Evolutionary conservation across 2,329 filamentous ascomycete species (phyloP), one percentile per base, ranked within the genome.

Genomic region (Rhynchosporium graminicola): DNA sequence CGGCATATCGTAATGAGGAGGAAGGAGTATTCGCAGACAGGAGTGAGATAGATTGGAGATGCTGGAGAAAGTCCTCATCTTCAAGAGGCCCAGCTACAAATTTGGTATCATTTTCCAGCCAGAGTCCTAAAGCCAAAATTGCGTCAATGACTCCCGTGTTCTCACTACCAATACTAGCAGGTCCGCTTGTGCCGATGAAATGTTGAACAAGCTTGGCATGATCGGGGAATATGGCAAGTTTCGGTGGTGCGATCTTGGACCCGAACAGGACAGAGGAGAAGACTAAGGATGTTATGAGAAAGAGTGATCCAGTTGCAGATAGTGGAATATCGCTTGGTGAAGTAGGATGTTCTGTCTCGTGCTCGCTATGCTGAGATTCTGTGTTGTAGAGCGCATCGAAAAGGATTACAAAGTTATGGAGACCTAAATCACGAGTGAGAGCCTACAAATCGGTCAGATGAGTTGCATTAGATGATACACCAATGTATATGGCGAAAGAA

Each of bases 261-360:
- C 83, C 80, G 68, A 89, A 89, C 4, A 88, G 76, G 20, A 85
- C 80, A 0, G 83, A 80, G 0, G 86, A 84, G 68, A 88, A 87
- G 47, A 87, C 77, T 76, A 82, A 85, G 72, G 87, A 88, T 7
- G 83, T 82, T 15, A 85, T 76, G 42, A 89, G 76, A 65, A 83
- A 86, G 12, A 87, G 75, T 29, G 82, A 78, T 3, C 87, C 87
- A 4, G 82, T 81, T 0, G 82, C 82, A 0, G 86, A 87, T 2
- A 88, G 77, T 50, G 80, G 78, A 52, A 88, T 82, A 12, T 81
- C 79, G 13, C 81, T 78, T 0, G 80, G 78, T 1, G 79, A 77
- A 15, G 77, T 76, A 4, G 79, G 78, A 28, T 79, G 75, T 29
- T 81, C 77, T 36, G 82, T 76, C 52, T 73, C 65, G 51, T 70